These are phyloP conservation scores for Canavalia ensiformis DNA, from an alignment of 306 rosid genomes.

Conservation along the genomic window DNA sequence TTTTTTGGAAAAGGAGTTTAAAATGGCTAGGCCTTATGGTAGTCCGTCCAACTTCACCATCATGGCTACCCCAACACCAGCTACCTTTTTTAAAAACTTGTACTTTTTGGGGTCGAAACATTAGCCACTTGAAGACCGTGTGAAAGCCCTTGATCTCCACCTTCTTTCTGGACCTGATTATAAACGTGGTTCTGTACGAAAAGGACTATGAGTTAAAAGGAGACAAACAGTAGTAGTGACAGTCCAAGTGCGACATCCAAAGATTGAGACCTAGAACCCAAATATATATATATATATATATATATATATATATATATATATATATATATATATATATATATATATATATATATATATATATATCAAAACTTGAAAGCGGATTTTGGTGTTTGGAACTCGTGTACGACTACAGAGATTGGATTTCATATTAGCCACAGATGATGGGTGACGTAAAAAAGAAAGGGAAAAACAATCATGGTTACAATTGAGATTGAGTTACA, in stretches of 20 bases:
- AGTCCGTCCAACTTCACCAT: background rate
- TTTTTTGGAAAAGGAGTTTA: background rate
- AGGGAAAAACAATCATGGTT: too few relatives aligned
- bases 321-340: background rate
- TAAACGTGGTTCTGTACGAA: background rate
- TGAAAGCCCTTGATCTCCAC: background rate
- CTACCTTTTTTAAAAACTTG: background rate
- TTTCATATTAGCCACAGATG: background rate
- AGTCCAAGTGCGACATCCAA: background rate
- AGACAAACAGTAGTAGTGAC: background rate
- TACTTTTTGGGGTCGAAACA: background rate
- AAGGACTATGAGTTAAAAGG: background rate
- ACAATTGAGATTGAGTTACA: too few relatives aligned
- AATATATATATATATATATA: background rate
- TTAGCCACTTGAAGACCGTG: background rate
- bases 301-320: background rate
- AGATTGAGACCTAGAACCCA: background rate
- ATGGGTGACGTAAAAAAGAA: background rate
- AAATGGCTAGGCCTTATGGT: background rate
- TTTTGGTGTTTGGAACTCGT: background rate
- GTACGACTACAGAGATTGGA: background rate
- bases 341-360: background rate
- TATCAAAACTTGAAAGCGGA: background rate
- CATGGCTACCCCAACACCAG: background rate
- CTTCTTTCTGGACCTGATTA: slow-evolving; percentile 1